Evolutionary conservation across 2,329 filamentous ascomycete genomes (phyloP), one percentile per base, ranked within the genome.

Genomic region (Taxawa tesnikishii): DNA sequence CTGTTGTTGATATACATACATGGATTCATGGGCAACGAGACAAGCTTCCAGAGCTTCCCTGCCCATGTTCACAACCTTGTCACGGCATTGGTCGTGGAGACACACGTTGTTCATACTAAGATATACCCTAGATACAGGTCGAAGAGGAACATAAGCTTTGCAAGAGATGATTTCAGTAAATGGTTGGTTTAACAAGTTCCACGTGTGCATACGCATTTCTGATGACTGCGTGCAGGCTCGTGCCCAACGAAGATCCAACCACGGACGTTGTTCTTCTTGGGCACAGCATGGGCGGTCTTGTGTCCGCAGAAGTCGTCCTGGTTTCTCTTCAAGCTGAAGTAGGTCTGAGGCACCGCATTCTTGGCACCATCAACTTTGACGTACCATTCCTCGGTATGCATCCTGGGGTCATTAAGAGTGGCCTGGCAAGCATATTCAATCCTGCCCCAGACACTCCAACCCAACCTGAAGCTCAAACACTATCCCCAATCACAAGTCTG

Each of bases 381-480:
- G 80, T 82, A 0, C 87, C 87, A 0, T 84, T 92, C 37, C 63
- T 94, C 5, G 87, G 87, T 3, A 79, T 94, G 50, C 84, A 94
- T 54, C 85, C 84, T 1, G 82, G 87, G 5, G 80, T 94, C 26
- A 72, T 94, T 26, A 70, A 76, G n/a, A 81, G 81, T 23, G 83
- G 85, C 2, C 70, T 93, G 33, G 71, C 76, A 3, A 88, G 83
- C 48, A 65, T 93, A 8, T 90, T 94, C 54, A 62, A 60, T 21
- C 58, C 67, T 8, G 26, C 34, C 12, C 16, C 32, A 15, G 27
- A 19, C 5, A 17, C 34, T 9, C 5, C 18, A 7, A 23, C 19
- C 19, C 8, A 23, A 8, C 8, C 8, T 8, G n/a, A 23, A 8
- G n/a, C 8, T 10, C 15, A 29, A 10, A 8, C 26, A 8, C 9